phyloP scores from a whole-genome alignment of 208 protist species.

The Leptomonas pyrrhocoris region DNA sequence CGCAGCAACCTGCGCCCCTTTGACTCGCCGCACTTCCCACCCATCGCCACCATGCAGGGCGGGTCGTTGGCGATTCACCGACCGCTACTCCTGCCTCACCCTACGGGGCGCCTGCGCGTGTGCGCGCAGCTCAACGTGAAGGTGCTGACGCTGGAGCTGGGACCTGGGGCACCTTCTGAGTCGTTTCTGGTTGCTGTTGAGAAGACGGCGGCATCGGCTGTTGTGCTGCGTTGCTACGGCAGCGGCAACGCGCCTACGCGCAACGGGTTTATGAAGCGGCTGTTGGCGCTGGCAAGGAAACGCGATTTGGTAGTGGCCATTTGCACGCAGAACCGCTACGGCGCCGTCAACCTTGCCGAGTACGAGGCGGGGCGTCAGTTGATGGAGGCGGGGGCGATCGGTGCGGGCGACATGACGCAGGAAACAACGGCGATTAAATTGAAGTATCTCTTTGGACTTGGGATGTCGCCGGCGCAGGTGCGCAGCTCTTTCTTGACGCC shows the following conservation, averaged over 20 bases:
- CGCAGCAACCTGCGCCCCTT: slow-evolving; percentile 89
- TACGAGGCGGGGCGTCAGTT: slow-evolving; percentile 85
- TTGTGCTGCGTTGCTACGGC: slow-evolving; percentile 94
- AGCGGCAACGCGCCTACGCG: slow-evolving; percentile 90
- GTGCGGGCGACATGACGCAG: slow-evolving; percentile 91
- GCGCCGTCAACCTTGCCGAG: slow-evolving; percentile 55
- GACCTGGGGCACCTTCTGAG: slow-evolving; percentile 70
- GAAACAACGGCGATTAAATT: slow-evolving; percentile 93
- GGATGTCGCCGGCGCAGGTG: slow-evolving; percentile 43
- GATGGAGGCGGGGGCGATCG: slow-evolving; percentile 65
- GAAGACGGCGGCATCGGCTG: slow-evolving; percentile 56
- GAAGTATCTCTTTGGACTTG: slow-evolving; percentile 81
- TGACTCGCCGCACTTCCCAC: slow-evolving; percentile 88
- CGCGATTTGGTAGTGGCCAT: slow-evolving; percentile 91
- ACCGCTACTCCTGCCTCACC: slow-evolving; percentile 51
- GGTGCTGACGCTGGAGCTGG: slow-evolving; percentile 70
- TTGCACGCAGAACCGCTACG: slow-evolving; percentile 88
- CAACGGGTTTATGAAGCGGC: slow-evolving; percentile 65
- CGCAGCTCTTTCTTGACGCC: slow-evolving; percentile 35
- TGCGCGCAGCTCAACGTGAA: slow-evolving; percentile 49
- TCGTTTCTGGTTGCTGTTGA: slow-evolving; percentile 31
- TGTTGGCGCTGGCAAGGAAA: slow-evolving; percentile 60
- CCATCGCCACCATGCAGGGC: slow-evolving; percentile 80
- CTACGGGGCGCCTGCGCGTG: slow-evolving; percentile 53
- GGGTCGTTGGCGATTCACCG: slow-evolving; percentile 50